Evolutionary conservation across 2,329 filamentous ascomycete genomes (phyloP).

Genomic region (Hypoxylon sp.): DNA sequence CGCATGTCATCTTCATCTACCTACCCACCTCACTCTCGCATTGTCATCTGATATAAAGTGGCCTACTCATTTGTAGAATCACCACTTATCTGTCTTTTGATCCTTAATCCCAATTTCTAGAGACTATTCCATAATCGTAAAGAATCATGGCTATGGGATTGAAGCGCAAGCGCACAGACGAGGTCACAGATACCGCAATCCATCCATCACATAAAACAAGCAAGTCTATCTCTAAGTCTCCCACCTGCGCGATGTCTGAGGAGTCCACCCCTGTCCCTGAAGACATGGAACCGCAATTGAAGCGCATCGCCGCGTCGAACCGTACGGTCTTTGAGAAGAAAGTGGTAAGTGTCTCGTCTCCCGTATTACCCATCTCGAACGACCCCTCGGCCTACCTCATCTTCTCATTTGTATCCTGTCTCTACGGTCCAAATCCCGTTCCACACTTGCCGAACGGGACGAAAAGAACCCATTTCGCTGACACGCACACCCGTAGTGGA

Average conservation of each 20-base stretch:
- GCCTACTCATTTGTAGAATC: neutral
- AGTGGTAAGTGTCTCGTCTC: slow-evolving; percentile 55
- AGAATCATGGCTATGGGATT: slow-evolving; percentile 42
- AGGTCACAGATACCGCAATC: slow-evolving; percentile 1
- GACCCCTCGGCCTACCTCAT: neutral
- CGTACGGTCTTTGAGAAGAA: slow-evolving; percentile 69
- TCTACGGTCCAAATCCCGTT: neutral
- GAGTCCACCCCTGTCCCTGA: slow-evolving; percentile 21
- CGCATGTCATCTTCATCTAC: neutral
- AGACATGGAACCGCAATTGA: slow-evolving; percentile 56
- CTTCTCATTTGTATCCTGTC: neutral
- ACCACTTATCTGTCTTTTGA: neutral
- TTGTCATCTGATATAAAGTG: too few species aligned
- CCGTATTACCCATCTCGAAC: neutral
- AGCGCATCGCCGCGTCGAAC: slow-evolving; percentile 58
- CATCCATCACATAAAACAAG: slow-evolving; percentile 25
- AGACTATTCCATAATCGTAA: too few species aligned
- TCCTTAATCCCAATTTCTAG: too few species aligned
- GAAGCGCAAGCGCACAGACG: slow-evolving; percentile 46
- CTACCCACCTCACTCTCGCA: too few species aligned
- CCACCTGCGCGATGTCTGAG: slow-evolving; percentile 6
- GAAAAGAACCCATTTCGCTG: slow-evolving; percentile 9
- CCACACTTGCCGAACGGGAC: neutral
- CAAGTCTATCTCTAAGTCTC: slow-evolving; percentile 11
- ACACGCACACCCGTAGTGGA: slow-evolving; percentile 59